These are phyloP conservation scores for Aspergillus floridensis DNA, from an alignment of 2,329 filamentous ascomycete species.

Conservation along the genomic window DNA sequence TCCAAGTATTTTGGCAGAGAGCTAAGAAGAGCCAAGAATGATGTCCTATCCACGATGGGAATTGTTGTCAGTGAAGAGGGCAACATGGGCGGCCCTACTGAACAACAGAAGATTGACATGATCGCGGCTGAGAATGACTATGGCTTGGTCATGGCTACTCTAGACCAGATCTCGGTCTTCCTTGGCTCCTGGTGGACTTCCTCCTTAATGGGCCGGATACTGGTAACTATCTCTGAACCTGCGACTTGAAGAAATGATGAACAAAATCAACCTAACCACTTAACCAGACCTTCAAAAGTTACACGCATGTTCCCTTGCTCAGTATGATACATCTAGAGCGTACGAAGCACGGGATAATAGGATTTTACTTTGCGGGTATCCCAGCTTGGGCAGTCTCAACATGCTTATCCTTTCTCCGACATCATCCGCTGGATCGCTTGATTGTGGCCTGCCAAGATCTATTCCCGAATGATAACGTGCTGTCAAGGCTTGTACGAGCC, in stretches of 20 bases:
- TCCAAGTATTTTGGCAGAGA: conserved; percentile 41
- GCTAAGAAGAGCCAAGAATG: conserved; percentile 50
- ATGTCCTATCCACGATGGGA: conserved; percentile 50
- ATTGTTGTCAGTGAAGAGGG: conserved; percentile 46
- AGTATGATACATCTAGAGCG: conserved; percentile 39
- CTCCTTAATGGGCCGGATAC: conserved; percentile 38
- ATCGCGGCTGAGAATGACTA: conserved; percentile 45
- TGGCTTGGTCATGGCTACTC: conserved; percentile 40
- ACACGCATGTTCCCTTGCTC: conserved; percentile 36
- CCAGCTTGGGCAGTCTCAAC: conserved; percentile 40
- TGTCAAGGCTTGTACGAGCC: conserved; percentile 26
- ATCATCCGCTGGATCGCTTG: conserved; percentile 36
- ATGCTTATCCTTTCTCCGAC: conserved; percentile 37
- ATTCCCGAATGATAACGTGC: conserved; percentile 24
- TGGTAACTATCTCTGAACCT: conserved; percentile 28
- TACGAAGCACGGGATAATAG: conserved; percentile 30
- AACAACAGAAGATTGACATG: conserved; percentile 38
- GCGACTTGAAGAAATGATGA: neutral
- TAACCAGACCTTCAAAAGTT: conserved; percentile 39
- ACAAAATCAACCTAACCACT: neutral
- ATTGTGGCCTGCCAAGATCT: conserved; percentile 30
- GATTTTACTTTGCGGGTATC: conserved; percentile 44
- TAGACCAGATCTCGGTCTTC: conserved; percentile 43
- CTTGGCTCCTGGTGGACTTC: conserved; percentile 44
- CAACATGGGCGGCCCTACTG: conserved; percentile 33